phyloP scores from a whole-genome alignment of 306 rosid species.

The peach (Prunus persica) region Prunus_persica_NCBIv2 NC_034014.1:7203501-7204000 shows the following conservation, averaged over 20 bases:
- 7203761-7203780: not conserved
- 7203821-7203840: no score
- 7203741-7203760: not conserved
- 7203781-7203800: not conserved
- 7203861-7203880: not conserved
- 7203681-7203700: not conserved
- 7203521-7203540: not conserved
- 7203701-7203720: not conserved
- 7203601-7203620: not conserved
- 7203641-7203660: not conserved
- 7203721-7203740: not conserved
- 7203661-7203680: not conserved
- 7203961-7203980: not conserved
- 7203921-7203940: not conserved
- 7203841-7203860: not conserved
- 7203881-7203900: no score
- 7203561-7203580: not conserved
- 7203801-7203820: not conserved
- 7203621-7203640: not conserved
- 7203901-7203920: not conserved
- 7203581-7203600: not conserved
- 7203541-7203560: not conserved
- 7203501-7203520: not conserved
- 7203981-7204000: not conserved
- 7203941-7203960: no score